Evolutionary conservation across 2,329 filamentous ascomycete genomes (phyloP), one percentile per base, ranked within the genome.

Genomic region (Tolypocladium ovalisporum): DNA sequence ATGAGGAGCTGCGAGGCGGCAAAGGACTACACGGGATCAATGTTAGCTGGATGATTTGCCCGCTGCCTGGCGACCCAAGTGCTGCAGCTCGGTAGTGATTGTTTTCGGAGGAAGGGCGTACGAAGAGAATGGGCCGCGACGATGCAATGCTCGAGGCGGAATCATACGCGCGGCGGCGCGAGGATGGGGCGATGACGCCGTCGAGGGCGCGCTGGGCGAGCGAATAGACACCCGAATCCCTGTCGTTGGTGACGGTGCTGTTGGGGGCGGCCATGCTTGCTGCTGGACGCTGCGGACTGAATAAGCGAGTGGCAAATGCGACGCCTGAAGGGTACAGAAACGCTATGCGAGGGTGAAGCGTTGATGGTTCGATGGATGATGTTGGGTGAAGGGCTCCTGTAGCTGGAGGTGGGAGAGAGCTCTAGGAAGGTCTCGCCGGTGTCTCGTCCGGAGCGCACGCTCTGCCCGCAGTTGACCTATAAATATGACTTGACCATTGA

Each of bases 41-140:
- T 19, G 47, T 52, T 15, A 52, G 47, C 47, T 22, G 6, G 10
- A 13, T 6, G 29, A 17, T 22, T 15, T n/a, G 44, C 27, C 15
- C 10, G 29, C 27, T 6, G 29, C 27, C 3, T 17, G 15, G 29
- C 24, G 9, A 27, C 8, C 27, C 8, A 15, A n/a, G n/a, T n/a
- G 27, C 15, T 8, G 17, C 34, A 47, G 15, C 24, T 27, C 40
- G 54, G n/a, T n/a, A 55, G 53, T 47, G 47, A 56, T 51, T 37
- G 32, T 19, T 15, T 36, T 13, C 2, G n/a, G 39, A 42, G 35
- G 10, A n/a, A 3, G 19, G 1, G 27, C 85, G 27, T 76, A 90
- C 88, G 57, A 87, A 84, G 49, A 91, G 74, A 60, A 90, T 74
- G 2, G 90, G 90, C 57, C 87, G 85, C 54, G 79, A 74, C 7